Percentiles rank a stretch among this genome's conserved stretches.
phyloP scores from a whole-genome alignment of 371 early-diverging fungal species.

The Dichotomocladium elegans region DNA sequence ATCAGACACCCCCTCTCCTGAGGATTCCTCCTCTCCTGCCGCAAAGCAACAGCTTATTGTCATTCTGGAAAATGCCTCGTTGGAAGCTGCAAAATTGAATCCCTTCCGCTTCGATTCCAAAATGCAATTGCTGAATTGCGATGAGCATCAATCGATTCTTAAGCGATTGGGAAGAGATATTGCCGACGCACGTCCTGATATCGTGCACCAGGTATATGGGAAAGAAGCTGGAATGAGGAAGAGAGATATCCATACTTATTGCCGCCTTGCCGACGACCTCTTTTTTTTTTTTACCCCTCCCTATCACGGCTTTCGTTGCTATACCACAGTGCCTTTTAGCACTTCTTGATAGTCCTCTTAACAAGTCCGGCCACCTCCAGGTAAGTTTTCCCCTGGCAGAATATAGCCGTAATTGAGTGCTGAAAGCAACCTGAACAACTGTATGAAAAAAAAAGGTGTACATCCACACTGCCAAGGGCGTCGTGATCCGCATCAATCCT shows the following conservation, averaged over 20 bases:
- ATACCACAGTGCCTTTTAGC: constrained; percentile 87
- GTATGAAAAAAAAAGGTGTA: constrained; percentile 58
- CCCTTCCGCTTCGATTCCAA: constrained; percentile 74
- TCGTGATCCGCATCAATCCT: constrained; percentile 95
- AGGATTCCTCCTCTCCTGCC: too few relatives aligned
- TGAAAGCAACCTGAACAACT: too few relatives aligned
- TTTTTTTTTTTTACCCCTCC: neutral
- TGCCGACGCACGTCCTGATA: constrained; percentile 91
- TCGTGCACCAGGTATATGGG: constrained; percentile 86
- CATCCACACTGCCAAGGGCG: constrained; percentile 90
- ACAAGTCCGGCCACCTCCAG: constrained; percentile 93
- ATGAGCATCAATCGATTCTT: constrained; percentile 91
- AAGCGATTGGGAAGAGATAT: constrained; percentile 80
- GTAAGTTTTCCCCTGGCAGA: constrained; percentile 23
- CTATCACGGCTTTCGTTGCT: constrained; percentile 1
- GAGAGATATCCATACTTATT: neutral
- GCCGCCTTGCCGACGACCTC: neutral
- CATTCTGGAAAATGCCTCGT: constrained; percentile 83
- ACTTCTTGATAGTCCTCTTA: constrained; percentile 96
- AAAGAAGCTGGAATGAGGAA: neutral
- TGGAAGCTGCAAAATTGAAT: constrained; percentile 88
- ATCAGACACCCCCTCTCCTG: too few relatives aligned
- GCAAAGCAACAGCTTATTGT: constrained; percentile 63
- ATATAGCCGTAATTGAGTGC: neutral
- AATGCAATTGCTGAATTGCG: constrained; percentile 93